Conservation (phyloP, 257 asterid species). For the Avicennia marina region DNA sequence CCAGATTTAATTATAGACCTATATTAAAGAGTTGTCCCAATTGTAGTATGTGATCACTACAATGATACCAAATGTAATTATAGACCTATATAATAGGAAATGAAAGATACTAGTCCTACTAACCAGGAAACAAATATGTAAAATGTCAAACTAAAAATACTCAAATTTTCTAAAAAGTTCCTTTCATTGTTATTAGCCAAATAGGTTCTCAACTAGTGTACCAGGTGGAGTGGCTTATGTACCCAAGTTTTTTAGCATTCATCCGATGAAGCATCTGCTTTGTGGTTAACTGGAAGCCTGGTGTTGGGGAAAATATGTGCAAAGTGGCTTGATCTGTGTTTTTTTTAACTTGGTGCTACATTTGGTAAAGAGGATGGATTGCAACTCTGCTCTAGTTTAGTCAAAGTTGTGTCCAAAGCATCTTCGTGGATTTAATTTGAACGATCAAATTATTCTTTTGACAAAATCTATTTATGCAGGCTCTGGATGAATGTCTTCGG, state of each 20-base stretch:
- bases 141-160: too few species aligned
- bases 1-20: too few species aligned
- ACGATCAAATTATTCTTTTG: neutral
- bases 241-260: neutral
- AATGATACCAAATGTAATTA: too few species aligned
- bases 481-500: constrained; percentile 92
- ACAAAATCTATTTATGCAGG: constrained; percentile 41
- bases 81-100: too few species aligned
- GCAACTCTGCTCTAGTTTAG: neutral
- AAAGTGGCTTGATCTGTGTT: constrained; percentile 2
- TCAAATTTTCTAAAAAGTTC: too few species aligned
- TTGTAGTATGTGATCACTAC: too few species aligned
- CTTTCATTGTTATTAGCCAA: too few species aligned
- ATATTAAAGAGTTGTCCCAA: too few species aligned
- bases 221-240: constrained; percentile 6
- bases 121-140: too few species aligned
- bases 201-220: neutral
- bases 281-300: constrained; percentile 7
- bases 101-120: too few species aligned
- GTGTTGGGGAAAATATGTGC: neutral
- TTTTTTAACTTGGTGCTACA: constrained; percentile 2
- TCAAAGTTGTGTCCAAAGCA: neutral
- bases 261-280: constrained; percentile 3
- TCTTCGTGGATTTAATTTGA: constrained; percentile 11
- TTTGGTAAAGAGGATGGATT: constrained; percentile 14